A percentile compares a stretch with the other conserved stretches of the same genome.
These are phyloP conservation scores for Fusarium irregulare DNA, from an alignment of 2,329 filamentous ascomycete species.

Conservation along the genomic window DNA sequence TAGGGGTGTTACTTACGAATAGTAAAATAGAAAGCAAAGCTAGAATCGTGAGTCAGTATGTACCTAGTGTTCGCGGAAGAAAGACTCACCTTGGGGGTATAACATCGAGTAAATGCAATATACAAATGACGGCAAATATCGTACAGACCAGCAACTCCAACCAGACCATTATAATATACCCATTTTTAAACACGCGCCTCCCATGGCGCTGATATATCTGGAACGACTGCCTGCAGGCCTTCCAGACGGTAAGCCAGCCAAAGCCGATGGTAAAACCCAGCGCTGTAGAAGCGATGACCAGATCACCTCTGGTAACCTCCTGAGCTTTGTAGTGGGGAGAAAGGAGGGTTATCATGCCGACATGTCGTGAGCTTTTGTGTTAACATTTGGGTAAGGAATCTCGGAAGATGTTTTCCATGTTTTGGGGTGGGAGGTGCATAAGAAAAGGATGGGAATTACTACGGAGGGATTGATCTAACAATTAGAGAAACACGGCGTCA, in stretches of 20 bases:
- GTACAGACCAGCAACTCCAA: slow-evolving; percentile 57
- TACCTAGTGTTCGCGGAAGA: fast-evolving
- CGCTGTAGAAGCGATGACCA: slow-evolving; percentile 48
- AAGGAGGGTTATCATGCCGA: slow-evolving; percentile 42
- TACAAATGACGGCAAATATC: slow-evolving; percentile 54
- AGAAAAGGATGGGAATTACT: not conserved
- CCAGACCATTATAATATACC: slow-evolving; percentile 63
- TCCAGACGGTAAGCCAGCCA: slow-evolving; percentile 55
- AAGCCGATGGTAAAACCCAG: slow-evolving; percentile 56
- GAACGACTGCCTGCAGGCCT: slow-evolving; percentile 51
- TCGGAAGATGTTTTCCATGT: slow-evolving; percentile 29
- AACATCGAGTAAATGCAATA: slow-evolving; percentile 38
- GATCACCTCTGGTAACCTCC: slow-evolving; percentile 38
- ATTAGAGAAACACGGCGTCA: not conserved
- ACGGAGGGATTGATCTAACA: not conserved
- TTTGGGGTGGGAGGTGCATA: not conserved
- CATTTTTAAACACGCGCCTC: slow-evolving; percentile 49
- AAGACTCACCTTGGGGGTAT: slow-evolving; percentile 45
- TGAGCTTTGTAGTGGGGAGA: slow-evolving; percentile 38
- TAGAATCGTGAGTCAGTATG: slow-evolving; percentile 17
- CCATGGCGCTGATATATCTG: slow-evolving; percentile 51
- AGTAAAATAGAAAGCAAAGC: slow-evolving; percentile 46
- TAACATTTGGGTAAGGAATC: slow-evolving; percentile 13
- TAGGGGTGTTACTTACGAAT: slow-evolving; percentile 36
- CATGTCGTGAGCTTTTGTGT: slow-evolving; percentile 11